Percentiles rank a stretch among this genome's conserved stretches.
Evolutionary conservation across 495 filamentous ascomycete genomes (phyloP).

Genomic region (Thozetella sp.): DNA sequence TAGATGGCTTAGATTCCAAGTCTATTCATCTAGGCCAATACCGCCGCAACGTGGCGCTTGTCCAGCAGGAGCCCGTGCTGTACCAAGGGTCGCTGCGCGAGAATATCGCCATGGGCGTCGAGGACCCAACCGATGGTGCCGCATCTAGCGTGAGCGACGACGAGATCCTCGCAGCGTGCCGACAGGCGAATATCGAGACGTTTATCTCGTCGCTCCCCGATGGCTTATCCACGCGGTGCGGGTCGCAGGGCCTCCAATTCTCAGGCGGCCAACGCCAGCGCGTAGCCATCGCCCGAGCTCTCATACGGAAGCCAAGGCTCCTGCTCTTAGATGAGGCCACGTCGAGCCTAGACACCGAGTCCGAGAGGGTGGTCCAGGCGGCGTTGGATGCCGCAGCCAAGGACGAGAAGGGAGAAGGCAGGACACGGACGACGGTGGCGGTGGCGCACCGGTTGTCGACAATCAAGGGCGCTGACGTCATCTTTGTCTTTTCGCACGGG

Average conservation of each 20-base stretch:
- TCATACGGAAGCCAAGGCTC: constrained; percentile 69
- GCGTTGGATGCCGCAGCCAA: constrained; percentile 63
- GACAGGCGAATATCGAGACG: constrained; percentile 60
- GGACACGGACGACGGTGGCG: constrained; percentile 64
- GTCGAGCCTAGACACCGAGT: constrained; percentile 71
- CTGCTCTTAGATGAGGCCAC: constrained; percentile 82
- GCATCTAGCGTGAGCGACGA: constrained; percentile 35
- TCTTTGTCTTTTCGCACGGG: constrained; percentile 50
- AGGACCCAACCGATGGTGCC: constrained; percentile 4
- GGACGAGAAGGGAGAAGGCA: constrained; percentile 21
- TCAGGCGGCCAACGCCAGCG: constrained; percentile 79
- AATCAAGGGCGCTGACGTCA: constrained; percentile 53
- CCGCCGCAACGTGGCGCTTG: constrained; percentile 49
- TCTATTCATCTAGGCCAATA: constrained; percentile 37
- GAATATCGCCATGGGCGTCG: constrained; percentile 57
- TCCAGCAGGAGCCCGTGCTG: constrained; percentile 58
- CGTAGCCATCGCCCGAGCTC: constrained; percentile 73
- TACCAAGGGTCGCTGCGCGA: constrained; percentile 57
- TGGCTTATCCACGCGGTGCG: constrained; percentile 58
- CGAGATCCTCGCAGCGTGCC: constrained; percentile 54
- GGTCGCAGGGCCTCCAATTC: constrained; percentile 61
- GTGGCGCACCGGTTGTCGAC: constrained; percentile 66
- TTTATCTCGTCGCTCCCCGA: constrained; percentile 63
- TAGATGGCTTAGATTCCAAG: constrained; percentile 41
- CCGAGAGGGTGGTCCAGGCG: constrained; percentile 69